Evolutionary conservation across 83 land plant genomes (phyloP).

Genomic region (Picea abies): DNA sequence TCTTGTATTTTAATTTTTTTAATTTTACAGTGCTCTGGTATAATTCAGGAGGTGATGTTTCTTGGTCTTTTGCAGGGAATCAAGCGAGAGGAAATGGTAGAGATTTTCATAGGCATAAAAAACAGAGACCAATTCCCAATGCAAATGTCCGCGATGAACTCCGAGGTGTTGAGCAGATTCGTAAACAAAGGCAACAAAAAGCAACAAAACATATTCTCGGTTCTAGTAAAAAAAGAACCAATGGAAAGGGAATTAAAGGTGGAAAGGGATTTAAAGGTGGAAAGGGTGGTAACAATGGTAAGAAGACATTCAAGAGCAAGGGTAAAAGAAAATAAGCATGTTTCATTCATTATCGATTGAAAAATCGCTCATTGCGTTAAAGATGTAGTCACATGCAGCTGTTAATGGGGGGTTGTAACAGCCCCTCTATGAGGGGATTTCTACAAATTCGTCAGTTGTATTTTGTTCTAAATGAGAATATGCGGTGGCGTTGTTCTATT

Average conservation of each 20-base stretch:
- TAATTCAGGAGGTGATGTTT: no score
- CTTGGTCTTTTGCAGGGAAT: not conserved
- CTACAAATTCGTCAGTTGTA: no score
- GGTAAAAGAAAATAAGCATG: conserved; percentile 5
- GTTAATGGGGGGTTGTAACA: no score
- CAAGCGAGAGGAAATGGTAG: conserved; percentile 15
- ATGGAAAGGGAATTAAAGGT: conserved; percentile 3
- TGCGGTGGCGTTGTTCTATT: no score
- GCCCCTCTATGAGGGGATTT: no score
- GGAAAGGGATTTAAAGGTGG: conserved; percentile 4
- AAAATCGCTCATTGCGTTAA: no score
- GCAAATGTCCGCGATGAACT: conserved; percentile 81
- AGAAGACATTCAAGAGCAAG: conserved; percentile 12
- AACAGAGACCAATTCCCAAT: conserved; percentile 55
- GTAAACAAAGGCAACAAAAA: conserved; percentile 83
- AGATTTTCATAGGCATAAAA: conserved; percentile 38
- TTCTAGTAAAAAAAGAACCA: conserved; percentile 41
- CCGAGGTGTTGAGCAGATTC: conserved; percentile 76
- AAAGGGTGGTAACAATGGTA: not conserved
- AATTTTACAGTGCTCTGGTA: no score
- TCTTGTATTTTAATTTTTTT: no score
- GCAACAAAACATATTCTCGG: conserved; percentile 27
- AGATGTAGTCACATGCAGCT: no score
- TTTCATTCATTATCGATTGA: no score
- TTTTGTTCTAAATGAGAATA: no score